phyloP scores from a whole-genome alignment of 768 basidiomycete genomes.

The Rhodotorula kratochvilovae region DNA sequence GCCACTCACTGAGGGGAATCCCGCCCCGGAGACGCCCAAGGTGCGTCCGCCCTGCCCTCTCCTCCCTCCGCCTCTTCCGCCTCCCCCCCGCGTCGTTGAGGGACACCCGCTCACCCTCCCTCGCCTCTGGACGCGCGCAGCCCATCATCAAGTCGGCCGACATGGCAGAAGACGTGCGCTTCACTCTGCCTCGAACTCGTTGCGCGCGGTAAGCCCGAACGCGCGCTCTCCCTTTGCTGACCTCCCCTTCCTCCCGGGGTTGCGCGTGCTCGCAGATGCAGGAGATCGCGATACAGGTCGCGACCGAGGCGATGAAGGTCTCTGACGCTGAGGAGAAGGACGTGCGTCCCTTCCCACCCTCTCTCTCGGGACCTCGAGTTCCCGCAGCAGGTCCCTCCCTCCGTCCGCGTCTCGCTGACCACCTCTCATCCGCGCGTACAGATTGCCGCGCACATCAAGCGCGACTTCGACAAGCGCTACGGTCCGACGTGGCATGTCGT shows the following conservation, averaged over 20 bases:
- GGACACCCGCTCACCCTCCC: not conserved
- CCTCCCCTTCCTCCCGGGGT: too few species aligned
- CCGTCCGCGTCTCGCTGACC: not conserved
- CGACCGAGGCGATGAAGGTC: conserved; percentile 77
- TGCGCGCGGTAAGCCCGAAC: not conserved
- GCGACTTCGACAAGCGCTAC: conserved; percentile 88
- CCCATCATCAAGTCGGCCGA: conserved; percentile 35
- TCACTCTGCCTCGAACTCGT: not conserved
- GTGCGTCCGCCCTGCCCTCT: not conserved
- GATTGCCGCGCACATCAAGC: conserved; percentile 95
- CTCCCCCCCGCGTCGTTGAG: not conserved
- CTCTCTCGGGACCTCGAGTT: not conserved
- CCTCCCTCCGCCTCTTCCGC: not conserved
- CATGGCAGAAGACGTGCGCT: conserved; percentile 23
- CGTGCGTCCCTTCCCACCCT: conserved; percentile 18
- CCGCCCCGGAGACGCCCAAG: not conserved
- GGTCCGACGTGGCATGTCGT: conserved; percentile 98
- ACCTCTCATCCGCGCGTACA: not conserved
- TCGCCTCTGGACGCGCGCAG: not conserved
- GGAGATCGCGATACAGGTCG: conserved; percentile 84
- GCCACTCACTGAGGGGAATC: not conserved
- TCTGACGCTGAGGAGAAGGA: conserved; percentile 97
- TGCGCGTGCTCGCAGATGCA: conserved; percentile 62
- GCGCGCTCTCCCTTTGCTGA: not conserved
- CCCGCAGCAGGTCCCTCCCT: not conserved